phyloP scores from a whole-genome alignment of 1,284 basidiomycete species.

The Grifola frondosa region DNA sequence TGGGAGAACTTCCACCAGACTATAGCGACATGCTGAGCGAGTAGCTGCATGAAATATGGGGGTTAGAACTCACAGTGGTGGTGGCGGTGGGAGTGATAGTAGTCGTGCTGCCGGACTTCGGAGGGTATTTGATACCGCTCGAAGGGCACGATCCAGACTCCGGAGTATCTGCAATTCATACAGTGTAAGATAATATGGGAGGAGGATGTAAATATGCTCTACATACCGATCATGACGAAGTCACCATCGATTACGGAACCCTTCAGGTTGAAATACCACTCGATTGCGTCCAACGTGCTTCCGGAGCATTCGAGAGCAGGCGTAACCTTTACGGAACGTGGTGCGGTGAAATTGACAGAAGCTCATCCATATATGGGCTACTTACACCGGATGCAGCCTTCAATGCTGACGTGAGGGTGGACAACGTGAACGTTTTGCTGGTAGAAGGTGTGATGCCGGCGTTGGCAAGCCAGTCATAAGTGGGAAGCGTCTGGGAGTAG shows the following conservation, averaged over 20 bases:
- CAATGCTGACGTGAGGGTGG: constrained; percentile 57
- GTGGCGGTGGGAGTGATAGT: constrained; percentile 12
- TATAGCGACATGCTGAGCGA: not conserved
- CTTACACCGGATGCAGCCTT: constrained; percentile 46
- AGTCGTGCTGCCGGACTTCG: constrained; percentile 42
- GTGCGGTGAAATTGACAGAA: not conserved
- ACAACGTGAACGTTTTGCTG: constrained; percentile 56
- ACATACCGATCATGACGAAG: constrained; percentile 60
- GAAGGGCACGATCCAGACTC: constrained; percentile 50
- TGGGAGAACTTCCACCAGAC: constrained; percentile 16
- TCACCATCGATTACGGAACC: constrained; percentile 67
- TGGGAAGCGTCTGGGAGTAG: constrained; percentile 56
- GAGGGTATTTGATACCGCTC: constrained; percentile 63
- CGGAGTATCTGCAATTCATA: constrained; percentile 47
- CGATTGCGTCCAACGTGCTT: constrained; percentile 49
- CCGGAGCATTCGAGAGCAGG: constrained; percentile 59
- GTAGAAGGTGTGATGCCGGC: constrained; percentile 70
- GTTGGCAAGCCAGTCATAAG: constrained; percentile 68
- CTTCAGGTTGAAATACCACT: constrained; percentile 67
- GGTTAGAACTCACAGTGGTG: constrained; percentile 11
- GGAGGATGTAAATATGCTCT: not conserved
- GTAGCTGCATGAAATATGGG: not conserved
- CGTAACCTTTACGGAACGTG: constrained; percentile 35
- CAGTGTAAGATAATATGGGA: not conserved
- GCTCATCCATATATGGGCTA: not conserved